These are phyloP conservation scores for Clarkia xantiana DNA, from an alignment of 345 rosid genomes.

Conservation along the genomic window DNA sequence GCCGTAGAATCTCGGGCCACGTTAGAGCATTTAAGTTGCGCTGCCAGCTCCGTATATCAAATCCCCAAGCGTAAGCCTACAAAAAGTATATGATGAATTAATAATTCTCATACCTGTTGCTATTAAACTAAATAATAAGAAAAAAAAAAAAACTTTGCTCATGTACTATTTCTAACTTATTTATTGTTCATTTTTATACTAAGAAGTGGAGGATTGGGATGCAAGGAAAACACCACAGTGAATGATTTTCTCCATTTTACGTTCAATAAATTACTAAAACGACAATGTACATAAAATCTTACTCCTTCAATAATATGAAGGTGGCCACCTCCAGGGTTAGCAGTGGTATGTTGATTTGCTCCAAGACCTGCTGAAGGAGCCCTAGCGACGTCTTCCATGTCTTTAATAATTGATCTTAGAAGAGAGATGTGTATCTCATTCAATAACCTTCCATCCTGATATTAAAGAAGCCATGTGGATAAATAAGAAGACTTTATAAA, in stretches of 20 bases:
- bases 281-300: slow-evolving; percentile 13
- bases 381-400: slow-evolving; percentile 69
- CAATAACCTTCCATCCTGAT: slow-evolving; percentile 67
- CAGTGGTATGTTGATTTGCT: slow-evolving; percentile 43
- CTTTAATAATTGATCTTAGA: slow-evolving; percentile 55
- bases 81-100: slow-evolving; percentile 1
- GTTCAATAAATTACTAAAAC: too few relatives aligned
- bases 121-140: too few relatives aligned
- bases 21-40: slow-evolving; percentile 57
- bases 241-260: too few relatives aligned
- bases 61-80: slow-evolving; percentile 94
- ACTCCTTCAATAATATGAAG: slow-evolving; percentile 85
- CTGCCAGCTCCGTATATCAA: slow-evolving; percentile 71
- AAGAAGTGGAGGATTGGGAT: too few relatives aligned
- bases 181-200: too few relatives aligned
- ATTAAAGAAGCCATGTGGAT: slow-evolving; percentile 8
- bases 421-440: slow-evolving; percentile 77
- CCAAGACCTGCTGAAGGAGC: slow-evolving; percentile 42
- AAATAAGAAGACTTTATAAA: slow-evolving; percentile 8
- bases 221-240: too few relatives aligned
- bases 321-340: slow-evolving; percentile 80
- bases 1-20: slow-evolving; percentile 90
- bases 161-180: too few relatives aligned
- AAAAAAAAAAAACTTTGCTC: too few relatives aligned
- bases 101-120: not conserved